Percentiles rank a stretch among this genome's conserved stretches.
Evolutionary conservation across 1,139 yeast species (phyloP).

Genomic region (Nadsonia commutata): DNA sequence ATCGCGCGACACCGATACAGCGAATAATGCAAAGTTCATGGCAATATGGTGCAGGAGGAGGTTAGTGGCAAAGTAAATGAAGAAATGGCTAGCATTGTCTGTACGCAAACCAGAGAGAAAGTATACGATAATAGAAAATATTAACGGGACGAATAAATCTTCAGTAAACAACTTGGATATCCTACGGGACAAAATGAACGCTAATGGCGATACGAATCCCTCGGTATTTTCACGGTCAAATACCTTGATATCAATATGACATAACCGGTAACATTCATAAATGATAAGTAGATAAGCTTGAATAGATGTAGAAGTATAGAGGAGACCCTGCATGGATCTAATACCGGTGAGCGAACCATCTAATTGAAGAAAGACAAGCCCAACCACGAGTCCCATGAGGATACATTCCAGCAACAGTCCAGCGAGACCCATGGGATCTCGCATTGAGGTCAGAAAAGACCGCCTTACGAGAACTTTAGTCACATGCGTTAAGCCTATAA

Average conservation of each 20-base stretch:
- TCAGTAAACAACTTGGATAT: constrained; percentile 53
- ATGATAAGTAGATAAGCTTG: constrained; percentile 57
- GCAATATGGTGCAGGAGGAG: constrained; percentile 44
- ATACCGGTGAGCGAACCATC: constrained; percentile 56
- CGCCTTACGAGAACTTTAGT: constrained; percentile 47
- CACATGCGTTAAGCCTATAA: too few relatives aligned
- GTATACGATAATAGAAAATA: constrained; percentile 46
- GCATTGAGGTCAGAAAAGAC: constrained; percentile 35
- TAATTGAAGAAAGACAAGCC: constrained; percentile 51
- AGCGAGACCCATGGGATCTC: constrained; percentile 45
- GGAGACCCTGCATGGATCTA: constrained; percentile 45
- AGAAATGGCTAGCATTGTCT: constrained; percentile 34
- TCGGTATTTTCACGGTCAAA: constrained; percentile 68
- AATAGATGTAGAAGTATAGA: constrained; percentile 51
- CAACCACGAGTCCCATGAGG: constrained; percentile 45
- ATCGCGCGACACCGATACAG: constrained; percentile 48
- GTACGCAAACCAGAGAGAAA: constrained; percentile 66
- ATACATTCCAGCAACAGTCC: constrained; percentile 43
- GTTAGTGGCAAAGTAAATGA: constrained; percentile 44
- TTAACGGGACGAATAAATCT: constrained; percentile 48
- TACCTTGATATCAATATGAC: constrained; percentile 49
- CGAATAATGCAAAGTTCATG: constrained; percentile 39
- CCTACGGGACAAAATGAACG: constrained; percentile 55
- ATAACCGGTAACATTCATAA: constrained; percentile 60
- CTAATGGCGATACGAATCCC: constrained; percentile 48